These are phyloP conservation scores for Mycena floridula DNA, from an alignment of 768 basidiomycete genomes.

Conservation along the genomic window DNA sequence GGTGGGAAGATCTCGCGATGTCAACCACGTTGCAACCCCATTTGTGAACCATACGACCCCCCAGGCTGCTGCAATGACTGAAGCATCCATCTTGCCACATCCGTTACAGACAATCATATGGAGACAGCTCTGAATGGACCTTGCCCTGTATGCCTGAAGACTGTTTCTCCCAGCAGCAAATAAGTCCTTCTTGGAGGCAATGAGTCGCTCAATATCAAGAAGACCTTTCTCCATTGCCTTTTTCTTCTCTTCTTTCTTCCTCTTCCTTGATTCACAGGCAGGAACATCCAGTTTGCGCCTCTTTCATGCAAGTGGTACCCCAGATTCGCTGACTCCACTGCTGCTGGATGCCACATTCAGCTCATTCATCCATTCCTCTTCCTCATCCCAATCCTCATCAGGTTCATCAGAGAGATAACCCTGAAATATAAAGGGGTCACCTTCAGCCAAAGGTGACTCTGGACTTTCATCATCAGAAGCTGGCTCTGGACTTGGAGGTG, in stretches of 20 bases:
- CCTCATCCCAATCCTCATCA: no score
- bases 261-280: neutral
- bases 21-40: constrained; percentile 21
- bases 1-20: constrained; percentile 13
- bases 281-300: constrained; percentile 1
- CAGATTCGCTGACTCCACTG: no score
- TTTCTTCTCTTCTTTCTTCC: neutral
- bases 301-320: neutral
- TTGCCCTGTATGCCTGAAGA: constrained; percentile 16
- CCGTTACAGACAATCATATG: constrained; percentile 23
- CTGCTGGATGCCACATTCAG: no score
- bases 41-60: constrained; percentile 16
- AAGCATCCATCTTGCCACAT: constrained; percentile 14
- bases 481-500: no score
- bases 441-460: no score
- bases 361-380: no score
- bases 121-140: constrained; percentile 15
- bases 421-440: no score
- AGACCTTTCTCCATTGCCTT: no score
- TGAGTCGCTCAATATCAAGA: no score
- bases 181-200: neutral
- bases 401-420: no score
- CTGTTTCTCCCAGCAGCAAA: constrained; percentile 5
- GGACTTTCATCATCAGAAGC: no score
- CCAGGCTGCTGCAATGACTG: constrained; percentile 22